Conservation (phyloP, 2,329 filamentous ascomycete genomes). For the Teratosphaeria epicoccoides region DNA sequence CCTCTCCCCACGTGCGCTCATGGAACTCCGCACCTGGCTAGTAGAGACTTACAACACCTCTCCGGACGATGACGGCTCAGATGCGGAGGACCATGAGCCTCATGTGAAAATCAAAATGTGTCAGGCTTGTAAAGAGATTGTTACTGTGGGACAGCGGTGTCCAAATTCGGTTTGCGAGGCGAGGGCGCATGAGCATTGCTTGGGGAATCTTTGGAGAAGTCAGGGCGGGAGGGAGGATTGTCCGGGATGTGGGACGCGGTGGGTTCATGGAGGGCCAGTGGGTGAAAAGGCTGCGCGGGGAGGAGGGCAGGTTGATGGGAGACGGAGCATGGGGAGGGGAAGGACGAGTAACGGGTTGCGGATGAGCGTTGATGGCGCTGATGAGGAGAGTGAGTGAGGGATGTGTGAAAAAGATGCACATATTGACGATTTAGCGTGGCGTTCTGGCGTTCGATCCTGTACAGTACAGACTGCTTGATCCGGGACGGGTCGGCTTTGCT, state of each 20-base stretch:
- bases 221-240: constrained; percentile 50
- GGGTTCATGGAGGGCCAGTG: constrained; percentile 42
- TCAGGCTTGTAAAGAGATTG: constrained; percentile 76
- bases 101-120: constrained; percentile 76
- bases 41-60: constrained; percentile 81
- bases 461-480: background rate
- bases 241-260: constrained; percentile 44
- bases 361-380: background rate
- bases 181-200: constrained; percentile 68
- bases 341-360: background rate
- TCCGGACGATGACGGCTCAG: constrained; percentile 38
- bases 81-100: constrained; percentile 27
- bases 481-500: background rate
- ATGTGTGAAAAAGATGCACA: background rate
- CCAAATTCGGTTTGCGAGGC: constrained; percentile 54
- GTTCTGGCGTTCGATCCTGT: background rate
- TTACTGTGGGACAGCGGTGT: constrained; percentile 77
- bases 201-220: constrained; percentile 61
- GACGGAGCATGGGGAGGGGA: constrained; percentile 7
- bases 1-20: constrained; percentile 63
- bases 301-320: constrained; percentile 2
- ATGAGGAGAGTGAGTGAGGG: background rate
- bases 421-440: background rate
- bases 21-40: constrained; percentile 79
- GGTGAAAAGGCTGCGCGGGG: constrained; percentile 38